These are phyloP conservation scores for Colletotrichum aenigma DNA, from an alignment of 2,329 filamentous ascomycete species.

Conservation along the genomic window DNA sequence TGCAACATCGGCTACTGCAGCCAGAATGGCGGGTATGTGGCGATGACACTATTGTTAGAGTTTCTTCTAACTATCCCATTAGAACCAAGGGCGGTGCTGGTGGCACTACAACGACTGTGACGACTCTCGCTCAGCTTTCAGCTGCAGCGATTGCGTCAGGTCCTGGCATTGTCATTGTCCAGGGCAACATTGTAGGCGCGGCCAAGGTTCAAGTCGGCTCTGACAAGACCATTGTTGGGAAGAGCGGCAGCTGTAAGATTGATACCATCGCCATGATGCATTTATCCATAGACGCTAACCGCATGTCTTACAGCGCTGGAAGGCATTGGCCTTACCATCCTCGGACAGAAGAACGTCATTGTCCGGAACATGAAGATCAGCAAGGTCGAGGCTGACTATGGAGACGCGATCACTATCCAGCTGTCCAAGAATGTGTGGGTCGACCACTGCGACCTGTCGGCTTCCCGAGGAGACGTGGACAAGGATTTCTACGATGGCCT, in stretches of 20 bases:
- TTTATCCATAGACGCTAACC: background rate
- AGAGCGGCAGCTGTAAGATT: constrained; percentile 22
- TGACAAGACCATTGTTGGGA: constrained; percentile 46
- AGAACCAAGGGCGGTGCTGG: constrained; percentile 18
- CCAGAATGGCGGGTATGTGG: constrained; percentile 16
- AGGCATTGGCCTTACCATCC: constrained; percentile 54
- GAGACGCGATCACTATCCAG: constrained; percentile 62
- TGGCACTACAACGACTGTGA: constrained; percentile 43
- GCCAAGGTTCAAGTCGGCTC: constrained; percentile 41
- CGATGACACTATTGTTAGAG: background rate
- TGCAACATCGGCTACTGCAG: constrained; percentile 20
- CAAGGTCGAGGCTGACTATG: constrained; percentile 56
- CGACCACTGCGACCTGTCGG: constrained; percentile 66
- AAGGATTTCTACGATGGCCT: constrained; percentile 73
- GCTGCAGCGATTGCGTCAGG: constrained; percentile 44
- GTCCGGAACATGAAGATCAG: constrained; percentile 62
- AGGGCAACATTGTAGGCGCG: constrained; percentile 37
- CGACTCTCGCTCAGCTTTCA: constrained; percentile 47
- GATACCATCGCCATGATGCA: no score
- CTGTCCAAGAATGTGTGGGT: constrained; percentile 62
- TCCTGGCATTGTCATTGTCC: constrained; percentile 38
- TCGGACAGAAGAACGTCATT: constrained; percentile 57
- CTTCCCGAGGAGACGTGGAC: constrained; percentile 49
- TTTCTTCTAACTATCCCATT: background rate
- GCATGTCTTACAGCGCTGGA: constrained; percentile 23